Evolutionary conservation across 768 basidiomycete species (phyloP), one percentile per base, ranked within the genome.

Genomic region (Pleurotus ostreatus): DNA sequence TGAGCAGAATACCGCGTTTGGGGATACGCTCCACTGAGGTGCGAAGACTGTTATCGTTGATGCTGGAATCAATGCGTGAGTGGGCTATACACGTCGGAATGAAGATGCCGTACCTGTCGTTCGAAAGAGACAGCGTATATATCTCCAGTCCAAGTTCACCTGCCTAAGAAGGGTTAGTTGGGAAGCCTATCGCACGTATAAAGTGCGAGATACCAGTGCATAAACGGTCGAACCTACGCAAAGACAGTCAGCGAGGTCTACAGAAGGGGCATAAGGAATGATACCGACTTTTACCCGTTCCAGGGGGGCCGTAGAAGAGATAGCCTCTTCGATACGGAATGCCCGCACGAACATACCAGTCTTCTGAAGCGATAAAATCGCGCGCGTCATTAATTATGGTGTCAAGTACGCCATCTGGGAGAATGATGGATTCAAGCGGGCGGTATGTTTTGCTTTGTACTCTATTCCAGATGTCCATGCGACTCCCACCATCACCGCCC

Each of bases 91-190:
- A 34, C 7, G 11, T 34, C 11, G 8, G 8, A 11, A 34, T 11
- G 30, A 34, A 41, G 46, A 26, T 39, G 56, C 67, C 74, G 22
- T 63, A 83, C 80, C 73, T 74, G 44, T 68, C 65, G 13, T 79
- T 74, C 0, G 80, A 74, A 0, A 84, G 68, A 0, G 81, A 81
- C 12, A 85, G 62, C 1, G 79, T 71, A 63, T 91, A 94, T 54
- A 96, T 93, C 68, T 94, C 91, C n/a, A 96, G 76, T 3, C 84
- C 82, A 8, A 95, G 74, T 66, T 91, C 89, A 4, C 79, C 78
- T 5, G 78, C 78, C 74, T 75, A 43, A 5, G 2, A 18, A 44
- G 20, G 44, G 13, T 45, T 9, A 34, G 30, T 34, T 9, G 9
- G 2, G 30, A 34, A 11, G 30, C 9, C 30, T 9, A 34, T 34